Base-by-base conservation (phyloP, 1,139 yeast genomes). In the Zygosaccharomyces sapae region DNA sequence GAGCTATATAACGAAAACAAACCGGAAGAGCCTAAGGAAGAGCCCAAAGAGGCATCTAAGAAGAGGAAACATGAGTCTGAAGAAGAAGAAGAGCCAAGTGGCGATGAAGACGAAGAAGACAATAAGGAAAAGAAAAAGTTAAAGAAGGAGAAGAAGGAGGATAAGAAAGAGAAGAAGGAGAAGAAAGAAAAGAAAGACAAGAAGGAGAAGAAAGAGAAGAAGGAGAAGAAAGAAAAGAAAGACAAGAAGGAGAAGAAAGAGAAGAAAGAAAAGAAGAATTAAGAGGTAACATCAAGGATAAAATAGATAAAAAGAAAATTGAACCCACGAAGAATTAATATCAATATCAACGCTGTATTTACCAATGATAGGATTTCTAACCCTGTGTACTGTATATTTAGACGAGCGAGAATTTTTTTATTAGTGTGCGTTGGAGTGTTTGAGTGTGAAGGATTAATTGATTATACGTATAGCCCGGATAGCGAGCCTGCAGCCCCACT, bases 1-100 rank as follows among this genome's bases (percentile, higher is more conserved):
- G 83, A 85, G 51, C 76, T 86, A 65, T 71, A 77, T 72, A 66
- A 79, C 73, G 59, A 80, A 74, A 74, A 76, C 59, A 73, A 76
- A 68, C 75, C 22, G 5, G 22, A 20, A 20, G 22, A 20, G 24
- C 24, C 63, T 31, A 70, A 63, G 42, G 47, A 47, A 19, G 45
- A 52, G 22, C 45, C 46, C 30, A 48, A 47, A 25, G 70, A 60
- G 37, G 63, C 63, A 25, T 49, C 58, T 52, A 75, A 55, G 71
- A 76, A 71, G 74, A 74, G 65, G 74, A 75, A 57, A 69, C 72
- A 70, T 70, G 66, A 63, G 44, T 66, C 65, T 48, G 66, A 55
- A 39, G 64, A 59, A 59, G 59, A 67, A 66, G 55, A 69, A 68
- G 57, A 72, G 69, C 52, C 66, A 70, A 46, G 67, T 70, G 34